Percentiles rank a stretch among this genome's conserved stretches.
Conservation (phyloP, 495 filamentous ascomycete species). For the Chaetomium fimeti region DNA sequence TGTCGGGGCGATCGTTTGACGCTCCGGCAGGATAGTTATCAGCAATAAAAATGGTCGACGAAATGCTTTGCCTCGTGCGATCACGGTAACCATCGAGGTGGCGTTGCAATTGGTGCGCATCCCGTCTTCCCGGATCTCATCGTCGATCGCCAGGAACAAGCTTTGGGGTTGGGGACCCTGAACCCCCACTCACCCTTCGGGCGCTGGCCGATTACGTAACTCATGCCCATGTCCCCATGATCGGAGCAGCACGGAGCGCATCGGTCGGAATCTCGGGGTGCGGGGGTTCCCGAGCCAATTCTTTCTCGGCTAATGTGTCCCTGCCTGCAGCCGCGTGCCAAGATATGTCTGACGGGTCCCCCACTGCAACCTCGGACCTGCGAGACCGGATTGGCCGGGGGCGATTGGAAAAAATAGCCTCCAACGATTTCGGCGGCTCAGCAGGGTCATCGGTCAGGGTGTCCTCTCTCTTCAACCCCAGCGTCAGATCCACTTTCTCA, state of each 20-base stretch:
- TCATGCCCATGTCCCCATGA: not conserved
- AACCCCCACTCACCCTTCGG: not conserved
- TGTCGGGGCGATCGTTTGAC: conserved; percentile 8
- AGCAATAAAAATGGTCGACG: conserved; percentile 13
- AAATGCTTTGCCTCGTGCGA: conserved; percentile 4
- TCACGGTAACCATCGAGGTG: not conserved
- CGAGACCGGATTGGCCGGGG: conserved; percentile 25
- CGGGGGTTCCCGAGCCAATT: conserved; percentile 11
- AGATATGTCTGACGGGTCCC: conserved; percentile 10
- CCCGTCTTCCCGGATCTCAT: not conserved
- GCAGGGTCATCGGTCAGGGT: not conserved
- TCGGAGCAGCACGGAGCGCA: conserved; percentile 18
- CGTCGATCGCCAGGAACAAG: conserved; percentile 16
- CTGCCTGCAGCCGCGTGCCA: conserved; percentile 17
- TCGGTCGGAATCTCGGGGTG: conserved; percentile 17
- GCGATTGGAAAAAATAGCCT: conserved; percentile 19
- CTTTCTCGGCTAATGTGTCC: conserved; percentile 25
- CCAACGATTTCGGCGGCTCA: not conserved
- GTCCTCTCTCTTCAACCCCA: conserved; percentile 5
- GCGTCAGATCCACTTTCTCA: conserved; percentile 22
- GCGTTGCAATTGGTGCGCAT: conserved; percentile 9
- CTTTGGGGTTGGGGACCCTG: conserved; percentile 11
- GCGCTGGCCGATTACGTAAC: conserved; percentile 13
- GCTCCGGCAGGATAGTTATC: not conserved
- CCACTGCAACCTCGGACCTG: conserved; percentile 17